Evolutionary conservation across 768 basidiomycete genomes (phyloP).

Genomic region (Hydnomerulius pinastri): DNA sequence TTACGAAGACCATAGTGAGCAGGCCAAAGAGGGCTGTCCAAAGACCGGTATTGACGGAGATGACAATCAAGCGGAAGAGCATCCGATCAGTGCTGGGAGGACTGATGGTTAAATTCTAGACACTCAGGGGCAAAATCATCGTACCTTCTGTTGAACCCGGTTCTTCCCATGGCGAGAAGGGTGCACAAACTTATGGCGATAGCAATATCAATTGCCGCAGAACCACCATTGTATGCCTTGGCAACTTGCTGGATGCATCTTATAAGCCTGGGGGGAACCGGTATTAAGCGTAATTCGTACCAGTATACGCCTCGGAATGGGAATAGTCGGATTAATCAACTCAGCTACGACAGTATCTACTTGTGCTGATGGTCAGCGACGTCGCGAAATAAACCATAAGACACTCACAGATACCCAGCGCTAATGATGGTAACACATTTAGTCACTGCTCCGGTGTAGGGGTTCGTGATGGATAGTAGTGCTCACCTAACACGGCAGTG

Average conservation of each 20-base stretch:
- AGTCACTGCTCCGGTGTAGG: not conserved
- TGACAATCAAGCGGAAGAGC: not conserved
- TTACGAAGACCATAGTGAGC: not conserved
- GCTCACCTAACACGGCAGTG: not conserved
- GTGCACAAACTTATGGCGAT: not conserved
- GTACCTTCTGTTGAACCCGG: not conserved
- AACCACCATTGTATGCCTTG: not conserved
- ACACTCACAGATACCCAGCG: not conserved
- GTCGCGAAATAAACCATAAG: not conserved
- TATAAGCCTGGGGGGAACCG: not conserved
- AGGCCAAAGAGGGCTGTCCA: not conserved
- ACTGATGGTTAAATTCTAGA: not conserved
- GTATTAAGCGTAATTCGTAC: not conserved
- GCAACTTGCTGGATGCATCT: not conserved
- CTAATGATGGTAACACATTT: not conserved
- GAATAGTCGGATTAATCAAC: not conserved
- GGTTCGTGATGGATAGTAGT: not conserved
- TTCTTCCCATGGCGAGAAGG: not conserved
- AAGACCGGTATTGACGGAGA: slow-evolving; percentile 1
- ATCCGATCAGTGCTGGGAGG: not conserved
- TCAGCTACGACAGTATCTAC: not conserved
- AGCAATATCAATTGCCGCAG: not conserved
- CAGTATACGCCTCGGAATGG: not conserved
- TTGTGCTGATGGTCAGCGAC: not conserved
- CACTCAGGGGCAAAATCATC: not conserved